Evolutionary conservation across 176 grass and related monocot species (phyloP).

Genomic region (Microstegium vimineum): DNA sequence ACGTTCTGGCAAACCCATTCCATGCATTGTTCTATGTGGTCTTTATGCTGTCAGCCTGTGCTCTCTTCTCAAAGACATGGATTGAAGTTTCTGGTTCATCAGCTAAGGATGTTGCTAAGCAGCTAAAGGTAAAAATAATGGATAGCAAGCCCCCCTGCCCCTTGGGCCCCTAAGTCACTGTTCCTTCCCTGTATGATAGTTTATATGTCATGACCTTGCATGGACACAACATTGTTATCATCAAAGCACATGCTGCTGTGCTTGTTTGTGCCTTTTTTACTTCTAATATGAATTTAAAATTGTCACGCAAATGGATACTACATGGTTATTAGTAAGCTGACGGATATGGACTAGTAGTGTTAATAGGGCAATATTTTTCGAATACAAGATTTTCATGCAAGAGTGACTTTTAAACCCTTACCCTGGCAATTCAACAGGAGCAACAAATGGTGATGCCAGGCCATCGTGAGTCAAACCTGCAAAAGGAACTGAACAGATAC

Average conservation of each 20-base stretch:
- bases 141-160: no score
- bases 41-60: constrained; percentile 54
- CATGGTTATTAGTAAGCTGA: background rate
- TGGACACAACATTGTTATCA: background rate
- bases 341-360: background rate
- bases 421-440: constrained; percentile 29
- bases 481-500: constrained; percentile 57
- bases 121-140: constrained; percentile 33
- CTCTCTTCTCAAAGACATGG: constrained; percentile 59
- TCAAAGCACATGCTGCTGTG: background rate
- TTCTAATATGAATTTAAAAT: background rate
- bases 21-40: constrained; percentile 56
- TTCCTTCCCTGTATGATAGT: background rate
- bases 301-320: background rate
- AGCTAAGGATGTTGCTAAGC: constrained; percentile 58
- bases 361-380: background rate
- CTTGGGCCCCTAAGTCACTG: no score
- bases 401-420: background rate
- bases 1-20: constrained; percentile 56
- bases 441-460: constrained; percentile 71
- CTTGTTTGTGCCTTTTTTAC: background rate
- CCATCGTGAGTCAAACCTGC: constrained; percentile 47
- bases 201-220: no score
- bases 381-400: background rate
- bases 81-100: constrained; percentile 69